A percentile compares a stretch with the other conserved stretches of the same genome.
These are phyloP conservation scores for Pseudoscleropodium purum DNA, from an alignment of 225 moss, liverwort and hornwort species.

Conservation along the genomic window DNA sequence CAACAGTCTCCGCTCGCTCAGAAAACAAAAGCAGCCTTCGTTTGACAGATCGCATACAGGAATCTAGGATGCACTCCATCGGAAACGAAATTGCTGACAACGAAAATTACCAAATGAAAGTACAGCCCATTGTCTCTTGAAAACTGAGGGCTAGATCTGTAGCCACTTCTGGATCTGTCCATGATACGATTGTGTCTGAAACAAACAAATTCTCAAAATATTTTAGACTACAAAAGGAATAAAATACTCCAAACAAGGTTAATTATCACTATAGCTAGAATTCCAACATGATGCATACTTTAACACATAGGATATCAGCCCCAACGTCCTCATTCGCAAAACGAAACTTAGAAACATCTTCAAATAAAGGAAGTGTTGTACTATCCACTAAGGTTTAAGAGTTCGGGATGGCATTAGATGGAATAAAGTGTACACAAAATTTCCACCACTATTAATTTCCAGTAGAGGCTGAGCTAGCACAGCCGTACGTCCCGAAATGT, in stretches of 20 bases:
- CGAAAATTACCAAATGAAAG: constrained; percentile 73
- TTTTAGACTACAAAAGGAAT: not conserved
- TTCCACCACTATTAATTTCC: not conserved
- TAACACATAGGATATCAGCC: not conserved
- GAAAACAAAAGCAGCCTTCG: not conserved
- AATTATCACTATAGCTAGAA: not conserved
- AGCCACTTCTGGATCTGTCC: constrained; percentile 99
- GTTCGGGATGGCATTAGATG: not conserved
- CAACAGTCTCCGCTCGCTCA: not conserved
- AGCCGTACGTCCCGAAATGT: not conserved
- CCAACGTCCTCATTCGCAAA: not conserved
- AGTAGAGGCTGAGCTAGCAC: not conserved
- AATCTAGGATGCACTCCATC: not conserved
- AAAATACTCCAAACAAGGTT: not conserved
- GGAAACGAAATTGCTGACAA: not conserved
- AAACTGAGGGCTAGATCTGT: constrained; percentile 98
- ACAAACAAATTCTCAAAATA: not conserved
- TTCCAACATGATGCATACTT: not conserved
- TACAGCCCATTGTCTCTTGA: constrained; percentile 98
- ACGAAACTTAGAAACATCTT: not conserved
- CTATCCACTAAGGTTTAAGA: not conserved
- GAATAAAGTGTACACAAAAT: not conserved
- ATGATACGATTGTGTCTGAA: constrained; percentile 94
- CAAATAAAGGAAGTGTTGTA: not conserved
- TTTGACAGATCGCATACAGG: not conserved